Conservation (phyloP, 2,329 filamentous ascomycete species). For the Curvularia eragrostidis region DNA sequence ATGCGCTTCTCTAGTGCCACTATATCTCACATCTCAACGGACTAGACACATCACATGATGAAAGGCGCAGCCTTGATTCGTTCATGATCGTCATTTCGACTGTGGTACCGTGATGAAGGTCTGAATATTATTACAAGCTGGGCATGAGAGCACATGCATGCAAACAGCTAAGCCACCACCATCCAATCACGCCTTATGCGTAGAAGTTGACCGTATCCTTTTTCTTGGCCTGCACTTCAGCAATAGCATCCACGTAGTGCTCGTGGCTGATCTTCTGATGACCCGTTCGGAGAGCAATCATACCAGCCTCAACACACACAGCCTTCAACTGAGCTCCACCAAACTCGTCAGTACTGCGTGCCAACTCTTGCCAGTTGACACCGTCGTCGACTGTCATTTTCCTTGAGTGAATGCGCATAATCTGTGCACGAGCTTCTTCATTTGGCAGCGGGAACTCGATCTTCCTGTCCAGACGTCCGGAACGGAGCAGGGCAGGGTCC, state of each 20-base stretch:
- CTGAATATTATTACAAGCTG: constrained; percentile 47
- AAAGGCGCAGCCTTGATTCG: neutral
- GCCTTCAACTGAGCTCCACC: constrained; percentile 97
- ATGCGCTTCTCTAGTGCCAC: neutral
- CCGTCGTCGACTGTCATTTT: constrained; percentile 96
- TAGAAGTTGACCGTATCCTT: constrained; percentile 71
- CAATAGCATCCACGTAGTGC: constrained; percentile 97
- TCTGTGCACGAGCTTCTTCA: constrained; percentile 95
- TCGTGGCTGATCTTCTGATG: constrained; percentile 98
- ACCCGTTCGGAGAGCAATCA: constrained; percentile 94
- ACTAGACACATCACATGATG: neutral
- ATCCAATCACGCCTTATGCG: constrained; percentile 36
- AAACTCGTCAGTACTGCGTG: constrained; percentile 97
- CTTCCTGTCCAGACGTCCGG: constrained; percentile 91
- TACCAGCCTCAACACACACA: constrained; percentile 97
- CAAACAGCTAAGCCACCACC: constrained; percentile 26
- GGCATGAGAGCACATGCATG: constrained; percentile 28
- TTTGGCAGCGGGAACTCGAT: constrained; percentile 98
- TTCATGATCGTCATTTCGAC: constrained; percentile 22
- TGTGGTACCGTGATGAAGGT: constrained; percentile 28
- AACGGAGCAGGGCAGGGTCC: constrained; percentile 88
- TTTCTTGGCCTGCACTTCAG: constrained; percentile 87
- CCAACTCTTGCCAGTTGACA: constrained; percentile 96
- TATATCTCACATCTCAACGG: neutral
- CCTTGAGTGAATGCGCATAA: constrained; percentile 93